Conservation (phyloP, 257 asterid genomes). For the Nicotiana knightiana region DNA sequence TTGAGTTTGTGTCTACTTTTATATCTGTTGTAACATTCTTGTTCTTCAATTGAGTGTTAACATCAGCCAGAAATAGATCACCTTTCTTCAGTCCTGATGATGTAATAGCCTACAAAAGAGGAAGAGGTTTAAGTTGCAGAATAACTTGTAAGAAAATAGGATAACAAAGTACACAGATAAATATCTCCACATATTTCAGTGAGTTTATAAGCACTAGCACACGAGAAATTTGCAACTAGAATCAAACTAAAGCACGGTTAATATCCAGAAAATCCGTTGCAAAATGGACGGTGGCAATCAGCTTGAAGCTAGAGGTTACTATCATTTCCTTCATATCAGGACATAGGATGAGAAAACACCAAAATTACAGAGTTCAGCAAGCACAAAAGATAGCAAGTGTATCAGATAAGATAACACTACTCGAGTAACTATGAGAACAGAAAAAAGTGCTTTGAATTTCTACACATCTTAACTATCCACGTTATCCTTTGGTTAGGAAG, state of each 20-base stretch:
- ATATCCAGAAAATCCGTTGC: background rate
- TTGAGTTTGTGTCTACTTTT: conserved; percentile 7
- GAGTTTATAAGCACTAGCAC: background rate
- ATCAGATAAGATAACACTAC: background rate
- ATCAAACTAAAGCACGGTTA: background rate
- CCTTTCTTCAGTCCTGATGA: conserved; percentile 9
- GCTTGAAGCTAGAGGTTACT: background rate
- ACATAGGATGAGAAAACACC: background rate
- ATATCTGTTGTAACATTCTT: conserved; percentile 1
- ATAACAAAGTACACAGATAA: background rate
- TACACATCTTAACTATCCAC: background rate
- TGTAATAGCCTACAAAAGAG: conserved; percentile 3
- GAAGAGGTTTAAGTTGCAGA: background rate
- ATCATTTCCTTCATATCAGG: background rate
- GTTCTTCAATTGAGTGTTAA: conserved; percentile 9
- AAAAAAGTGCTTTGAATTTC: background rate
- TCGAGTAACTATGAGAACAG: background rate
- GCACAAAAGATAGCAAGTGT: background rate
- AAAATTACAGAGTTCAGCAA: background rate
- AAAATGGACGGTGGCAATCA: background rate
- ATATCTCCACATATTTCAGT: background rate
- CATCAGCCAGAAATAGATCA: conserved; percentile 10
- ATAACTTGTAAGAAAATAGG: background rate
- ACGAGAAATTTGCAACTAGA: background rate
- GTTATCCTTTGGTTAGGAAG: background rate